A percentile compares a stretch with the other conserved stretches of the same genome.
Evolutionary conservation across 352 stramenopile species (phyloP).

Genomic region (Pythium guiyangense): DNA sequence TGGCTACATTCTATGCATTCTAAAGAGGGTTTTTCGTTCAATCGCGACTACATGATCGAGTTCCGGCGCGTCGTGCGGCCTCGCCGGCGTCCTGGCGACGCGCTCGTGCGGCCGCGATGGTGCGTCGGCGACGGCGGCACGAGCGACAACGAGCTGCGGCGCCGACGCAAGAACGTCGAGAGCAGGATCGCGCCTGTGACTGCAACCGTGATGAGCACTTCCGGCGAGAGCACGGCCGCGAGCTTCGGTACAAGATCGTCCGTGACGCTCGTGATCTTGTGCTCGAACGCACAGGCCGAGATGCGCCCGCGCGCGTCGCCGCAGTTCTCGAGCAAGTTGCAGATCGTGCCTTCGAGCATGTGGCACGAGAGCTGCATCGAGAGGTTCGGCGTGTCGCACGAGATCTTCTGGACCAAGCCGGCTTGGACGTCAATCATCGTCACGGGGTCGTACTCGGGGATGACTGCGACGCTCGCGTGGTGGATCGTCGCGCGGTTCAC

Average conservation of each 20-base stretch:
- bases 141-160: slow-evolving; percentile 19
- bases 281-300: slow-evolving; percentile 67
- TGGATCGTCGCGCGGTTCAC: slow-evolving; percentile 62
- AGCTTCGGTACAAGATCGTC: slow-evolving; percentile 61
- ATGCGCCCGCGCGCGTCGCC: slow-evolving; percentile 53
- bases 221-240: slow-evolving; percentile 38
- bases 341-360: slow-evolving; percentile 89
- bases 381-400: slow-evolving; percentile 80
- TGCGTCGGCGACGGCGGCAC: slow-evolving; percentile 16
- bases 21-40: slow-evolving; percentile 8
- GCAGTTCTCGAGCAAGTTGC: slow-evolving; percentile 80
- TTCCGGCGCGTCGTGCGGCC: slow-evolving; percentile 21
- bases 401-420: slow-evolving; percentile 88
- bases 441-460: slow-evolving; percentile 86
- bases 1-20: slow-evolving; percentile 11
- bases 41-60: slow-evolving; percentile 40
- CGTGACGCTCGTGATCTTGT: slow-evolving; percentile 69
- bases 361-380: slow-evolving; percentile 89
- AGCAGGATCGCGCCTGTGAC: slow-evolving; percentile 54
- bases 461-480: slow-evolving; percentile 80
- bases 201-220: slow-evolving; percentile 44
- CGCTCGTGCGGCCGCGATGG: slow-evolving; percentile 21
- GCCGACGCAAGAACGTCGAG: slow-evolving; percentile 56
- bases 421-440: slow-evolving; percentile 87
- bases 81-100: slow-evolving; percentile 4